Evolutionary conservation across 1,139 yeast genomes (phyloP).

Genomic region (Hanseniaspora sp.): DNA sequence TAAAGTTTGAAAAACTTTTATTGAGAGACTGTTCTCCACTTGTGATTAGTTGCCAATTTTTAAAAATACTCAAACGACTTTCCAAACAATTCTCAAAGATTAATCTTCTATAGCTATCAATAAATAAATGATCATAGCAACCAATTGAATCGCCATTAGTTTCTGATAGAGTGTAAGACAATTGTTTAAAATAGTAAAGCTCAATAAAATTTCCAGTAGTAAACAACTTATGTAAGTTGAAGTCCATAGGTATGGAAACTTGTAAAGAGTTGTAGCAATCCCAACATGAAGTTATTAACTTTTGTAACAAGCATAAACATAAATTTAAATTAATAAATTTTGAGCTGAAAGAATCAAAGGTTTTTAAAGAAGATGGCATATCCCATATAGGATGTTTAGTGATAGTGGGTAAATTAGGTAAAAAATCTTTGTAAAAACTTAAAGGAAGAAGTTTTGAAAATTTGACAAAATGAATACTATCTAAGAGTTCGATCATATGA

Average conservation of each 20-base stretch:
- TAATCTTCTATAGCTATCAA: slow-evolving; percentile 7
- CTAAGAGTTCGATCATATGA: slow-evolving; percentile 7
- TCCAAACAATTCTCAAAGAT: slow-evolving; percentile 6
- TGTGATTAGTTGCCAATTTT: slow-evolving; percentile 1
- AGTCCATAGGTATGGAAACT: neutral
- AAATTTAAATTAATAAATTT: neutral
- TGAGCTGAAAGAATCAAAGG: neutral
- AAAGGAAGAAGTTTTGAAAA: slow-evolving; percentile 9
- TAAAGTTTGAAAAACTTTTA: neutral
- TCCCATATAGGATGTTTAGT: slow-evolving; percentile 13
- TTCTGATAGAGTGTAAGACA: neutral
- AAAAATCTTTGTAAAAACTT: slow-evolving; percentile 5
- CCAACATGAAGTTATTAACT: neutral
- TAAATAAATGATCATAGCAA: neutral
- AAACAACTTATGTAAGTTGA: neutral
- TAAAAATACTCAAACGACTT: neutral
- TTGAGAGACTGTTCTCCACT: neutral
- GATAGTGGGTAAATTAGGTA: slow-evolving; percentile 8
- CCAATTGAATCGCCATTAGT: neutral
- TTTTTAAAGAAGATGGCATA: neutral
- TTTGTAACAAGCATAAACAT: slow-evolving; percentile 4
- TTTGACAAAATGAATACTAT: slow-evolving; percentile 5
- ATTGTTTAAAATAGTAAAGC: slow-evolving; percentile 6
- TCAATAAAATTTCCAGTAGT: slow-evolving; percentile 4
- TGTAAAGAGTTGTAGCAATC: slow-evolving; percentile 11